Percentiles rank a stretch among this genome's conserved stretches.
These are phyloP conservation scores for Kregervanrija fluxuum DNA, from an alignment of 805 yeast species.

Conservation along the genomic window DNA sequence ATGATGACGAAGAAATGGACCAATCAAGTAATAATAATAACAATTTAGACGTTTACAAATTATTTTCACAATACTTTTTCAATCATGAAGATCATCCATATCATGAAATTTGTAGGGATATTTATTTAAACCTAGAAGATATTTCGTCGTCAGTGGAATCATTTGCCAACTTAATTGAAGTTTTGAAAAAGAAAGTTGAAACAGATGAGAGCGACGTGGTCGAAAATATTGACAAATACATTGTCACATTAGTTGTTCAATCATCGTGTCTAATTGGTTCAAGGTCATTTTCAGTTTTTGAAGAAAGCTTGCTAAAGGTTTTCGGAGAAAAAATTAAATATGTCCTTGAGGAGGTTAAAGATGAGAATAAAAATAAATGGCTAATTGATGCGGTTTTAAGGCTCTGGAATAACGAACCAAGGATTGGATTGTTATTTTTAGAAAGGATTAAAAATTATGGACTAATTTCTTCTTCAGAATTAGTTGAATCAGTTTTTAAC, in stretches of 20 bases:
- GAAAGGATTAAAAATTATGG: conserved; percentile 43
- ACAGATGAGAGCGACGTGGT: conserved; percentile 11
- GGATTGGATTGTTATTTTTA: conserved; percentile 54
- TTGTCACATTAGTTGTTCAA: conserved; percentile 59
- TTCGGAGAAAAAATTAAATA: conserved; percentile 21
- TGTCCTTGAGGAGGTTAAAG: conserved; percentile 17
- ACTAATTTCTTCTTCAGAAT: conserved; percentile 33
- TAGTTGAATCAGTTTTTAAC: conserved; percentile 37
- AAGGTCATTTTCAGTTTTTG: conserved; percentile 76
- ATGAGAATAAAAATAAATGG: conserved; percentile 32
- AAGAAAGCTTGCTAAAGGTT: conserved; percentile 37
- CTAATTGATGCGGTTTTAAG: conserved; percentile 50
- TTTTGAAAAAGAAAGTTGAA: conserved; percentile 16
- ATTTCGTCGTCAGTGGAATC: conserved; percentile 21
- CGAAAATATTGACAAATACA: conserved; percentile 30
- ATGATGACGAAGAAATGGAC: conserved; percentile 13
- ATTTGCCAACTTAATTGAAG: conserved; percentile 20
- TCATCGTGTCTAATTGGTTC: conserved; percentile 77
- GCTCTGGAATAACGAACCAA: conserved; percentile 61
- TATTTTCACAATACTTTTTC: conserved; percentile 28
- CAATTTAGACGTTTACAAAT: conserved; percentile 24
- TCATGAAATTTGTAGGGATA: conserved; percentile 26
- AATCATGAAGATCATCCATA: conserved; percentile 27
- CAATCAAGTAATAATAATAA: conserved; percentile 18
- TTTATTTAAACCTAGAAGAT: conserved; percentile 28